phyloP scores from a whole-genome alignment of 495 filamentous ascomycete genomes.

The Pseudomonodictys pantanalensis region DNA sequence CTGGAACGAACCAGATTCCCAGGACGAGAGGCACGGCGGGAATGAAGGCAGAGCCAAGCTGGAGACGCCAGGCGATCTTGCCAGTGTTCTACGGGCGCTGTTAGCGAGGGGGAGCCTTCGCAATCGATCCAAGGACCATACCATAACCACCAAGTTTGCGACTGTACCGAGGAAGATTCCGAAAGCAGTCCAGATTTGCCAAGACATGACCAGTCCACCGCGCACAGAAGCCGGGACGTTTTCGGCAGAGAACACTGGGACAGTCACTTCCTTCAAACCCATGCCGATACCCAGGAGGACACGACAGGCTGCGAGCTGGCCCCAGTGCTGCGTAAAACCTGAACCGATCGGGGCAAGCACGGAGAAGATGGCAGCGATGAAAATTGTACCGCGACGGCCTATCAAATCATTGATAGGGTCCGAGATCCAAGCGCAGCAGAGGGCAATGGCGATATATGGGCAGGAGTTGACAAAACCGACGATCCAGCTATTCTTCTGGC shows the following conservation, averaged over 20 bases:
- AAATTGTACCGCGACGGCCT: slow-evolving; percentile 67
- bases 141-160: slow-evolving; percentile 57
- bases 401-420: slow-evolving; percentile 66
- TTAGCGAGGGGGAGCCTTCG: neutral
- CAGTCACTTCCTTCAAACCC: slow-evolving; percentile 56
- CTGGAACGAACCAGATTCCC: slow-evolving; percentile 59
- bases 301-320: slow-evolving; percentile 59
- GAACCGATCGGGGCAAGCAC: slow-evolving; percentile 61
- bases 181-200: slow-evolving; percentile 56
- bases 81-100: slow-evolving; percentile 44
- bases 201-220: slow-evolving; percentile 62
- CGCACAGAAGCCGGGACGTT: slow-evolving; percentile 59
- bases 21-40: slow-evolving; percentile 64
- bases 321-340: slow-evolving; percentile 63
- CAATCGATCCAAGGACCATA: neutral
- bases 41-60: slow-evolving; percentile 65
- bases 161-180: slow-evolving; percentile 61
- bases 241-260: slow-evolving; percentile 64
- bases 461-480: slow-evolving; percentile 53
- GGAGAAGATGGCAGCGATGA: slow-evolving; percentile 63
- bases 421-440: slow-evolving; percentile 60
- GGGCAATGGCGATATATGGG: slow-evolving; percentile 48
- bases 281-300: slow-evolving; percentile 70
- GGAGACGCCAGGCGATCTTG: slow-evolving; percentile 59
- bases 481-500: slow-evolving; percentile 33